Evolutionary conservation across 2,329 filamentous ascomycete species (phyloP).

Genomic region (Aspergillus ochraceoroseus): DNA sequence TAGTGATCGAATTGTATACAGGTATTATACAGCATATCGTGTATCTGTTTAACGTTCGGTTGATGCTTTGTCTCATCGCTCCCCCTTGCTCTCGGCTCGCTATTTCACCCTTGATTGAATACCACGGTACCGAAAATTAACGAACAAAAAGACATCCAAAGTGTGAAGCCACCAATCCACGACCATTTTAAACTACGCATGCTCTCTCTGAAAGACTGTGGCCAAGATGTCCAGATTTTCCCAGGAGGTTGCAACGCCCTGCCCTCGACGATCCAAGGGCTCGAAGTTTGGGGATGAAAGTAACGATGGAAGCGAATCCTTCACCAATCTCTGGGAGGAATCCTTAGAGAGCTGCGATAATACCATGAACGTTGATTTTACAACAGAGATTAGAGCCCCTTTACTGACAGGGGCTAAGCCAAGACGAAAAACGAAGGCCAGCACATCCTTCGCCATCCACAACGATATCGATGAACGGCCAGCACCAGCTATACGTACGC

Average conservation of each 20-base stretch:
- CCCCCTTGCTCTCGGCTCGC: conserved; percentile 1
- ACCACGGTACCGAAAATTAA: too few species aligned
- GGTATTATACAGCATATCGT: background rate
- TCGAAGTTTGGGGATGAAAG: conserved; percentile 18
- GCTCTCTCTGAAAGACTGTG: too few species aligned
- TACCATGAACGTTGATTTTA: conserved; percentile 41
- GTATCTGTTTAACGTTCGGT: background rate
- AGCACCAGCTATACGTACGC: conserved; percentile 11
- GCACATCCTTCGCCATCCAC: conserved; percentile 37
- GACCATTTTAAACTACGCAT: too few species aligned
- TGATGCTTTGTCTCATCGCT: background rate
- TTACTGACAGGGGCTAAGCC: conserved; percentile 29
- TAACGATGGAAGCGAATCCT: conserved; percentile 19
- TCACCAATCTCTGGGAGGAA: conserved; percentile 26
- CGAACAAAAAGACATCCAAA: too few species aligned
- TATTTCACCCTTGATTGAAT: too few species aligned
- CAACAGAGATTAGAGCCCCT: conserved; percentile 35
- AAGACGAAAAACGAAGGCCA: conserved; percentile 26
- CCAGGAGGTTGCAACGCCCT: conserved; percentile 32
- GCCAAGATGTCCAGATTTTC: conserved; percentile 26
- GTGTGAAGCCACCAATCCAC: too few species aligned
- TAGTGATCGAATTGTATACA: background rate
- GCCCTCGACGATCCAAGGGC: conserved; percentile 26
- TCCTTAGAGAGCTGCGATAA: conserved; percentile 29
- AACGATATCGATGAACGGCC: conserved; percentile 30